Base-by-base conservation (phyloP, 352 stramenopile genomes). In the Phytophthora aleatoria region DNA sequence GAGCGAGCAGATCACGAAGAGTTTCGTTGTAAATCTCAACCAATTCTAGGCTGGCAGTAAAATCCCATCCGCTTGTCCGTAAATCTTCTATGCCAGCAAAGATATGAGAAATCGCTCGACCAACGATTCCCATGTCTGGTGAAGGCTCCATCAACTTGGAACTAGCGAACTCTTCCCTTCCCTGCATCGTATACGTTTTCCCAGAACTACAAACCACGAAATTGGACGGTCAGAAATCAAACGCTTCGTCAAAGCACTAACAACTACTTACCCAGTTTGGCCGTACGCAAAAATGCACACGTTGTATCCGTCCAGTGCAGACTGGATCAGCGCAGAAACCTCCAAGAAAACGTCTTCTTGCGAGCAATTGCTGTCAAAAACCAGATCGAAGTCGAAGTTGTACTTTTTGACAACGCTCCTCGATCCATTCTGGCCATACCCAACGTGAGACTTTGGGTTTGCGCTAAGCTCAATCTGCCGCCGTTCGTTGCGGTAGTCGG, bases 1-100 rank as follows among this genome's bases (percentile, higher is more conserved):
- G 61, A 41, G 85, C 76, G 28, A 99, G 74, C 36, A 99, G 62
- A 60, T 99, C 97, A 9, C 90, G 80, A 33, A 99, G 78, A 12
- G 96, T 91, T 72, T 99, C 96, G 60, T 99, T 99, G 84, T 99
- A 99, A 50, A 99, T 98, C 77, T 99, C 97, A 26, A 99, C 82
- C 69, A 99, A 85, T 64, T 95, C 86, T 27, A 95, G 50, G 26
- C 61, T 89, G 10, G 92, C 75, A 15, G 49, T 64, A 48, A 94
- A 94, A n/a, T 77, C 61, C 88, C 88, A 96, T 16, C 87, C 85
- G 30, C 83, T 90, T 16, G 72, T 72, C 13, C 60, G 69, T 45
- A 94, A 64, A 27, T 90, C 79, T 10, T 76, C 76, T 30, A 92
- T 85, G 7, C 75, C 77, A 5, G 76, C 73, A 45, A 90, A 96